These are phyloP conservation scores for Erigeron canadensis DNA, from an alignment of 129 eudicot species.

Conservation along the genomic window DNA sequence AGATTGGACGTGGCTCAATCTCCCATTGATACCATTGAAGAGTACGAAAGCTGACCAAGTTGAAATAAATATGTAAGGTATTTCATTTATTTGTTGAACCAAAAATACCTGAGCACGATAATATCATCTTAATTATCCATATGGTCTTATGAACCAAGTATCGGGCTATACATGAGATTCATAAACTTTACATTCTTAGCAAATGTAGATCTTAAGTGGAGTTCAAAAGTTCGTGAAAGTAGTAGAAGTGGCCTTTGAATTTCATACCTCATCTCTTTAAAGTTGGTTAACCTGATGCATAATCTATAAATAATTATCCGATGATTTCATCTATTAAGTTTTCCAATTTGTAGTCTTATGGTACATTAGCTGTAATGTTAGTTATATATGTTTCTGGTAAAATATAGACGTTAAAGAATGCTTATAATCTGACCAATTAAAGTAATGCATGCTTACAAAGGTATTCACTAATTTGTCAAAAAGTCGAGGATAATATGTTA, in stretches of 20 bases:
- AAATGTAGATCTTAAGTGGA: not conserved
- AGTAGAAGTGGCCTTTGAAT: not conserved
- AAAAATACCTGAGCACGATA: not conserved
- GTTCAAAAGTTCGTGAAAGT: not conserved
- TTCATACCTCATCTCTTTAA: not conserved
- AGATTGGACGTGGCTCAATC: conserved; percentile 53
- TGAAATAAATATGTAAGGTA: conserved; percentile 17
- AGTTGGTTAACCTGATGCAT: not conserved
- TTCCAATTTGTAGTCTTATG: not conserved
- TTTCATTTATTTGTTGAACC: conserved; percentile 18
- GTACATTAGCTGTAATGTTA: no score
- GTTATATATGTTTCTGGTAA: no score
- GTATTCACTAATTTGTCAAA: no score
- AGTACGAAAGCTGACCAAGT: conserved; percentile 62
- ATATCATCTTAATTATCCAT: not conserved
- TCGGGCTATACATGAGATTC: not conserved
- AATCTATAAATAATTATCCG: not conserved
- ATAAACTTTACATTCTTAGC: conserved; percentile 1
- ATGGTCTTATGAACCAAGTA: conserved; percentile 17
- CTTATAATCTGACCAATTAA: no score
- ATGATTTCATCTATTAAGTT: not conserved
- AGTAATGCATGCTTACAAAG: no score
- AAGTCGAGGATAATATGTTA: no score
- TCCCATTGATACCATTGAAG: conserved; percentile 41
- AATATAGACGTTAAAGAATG: no score